Base-by-base conservation (phyloP, 345 rosid genomes). In the Eucalyptus leucophloia region DNA sequence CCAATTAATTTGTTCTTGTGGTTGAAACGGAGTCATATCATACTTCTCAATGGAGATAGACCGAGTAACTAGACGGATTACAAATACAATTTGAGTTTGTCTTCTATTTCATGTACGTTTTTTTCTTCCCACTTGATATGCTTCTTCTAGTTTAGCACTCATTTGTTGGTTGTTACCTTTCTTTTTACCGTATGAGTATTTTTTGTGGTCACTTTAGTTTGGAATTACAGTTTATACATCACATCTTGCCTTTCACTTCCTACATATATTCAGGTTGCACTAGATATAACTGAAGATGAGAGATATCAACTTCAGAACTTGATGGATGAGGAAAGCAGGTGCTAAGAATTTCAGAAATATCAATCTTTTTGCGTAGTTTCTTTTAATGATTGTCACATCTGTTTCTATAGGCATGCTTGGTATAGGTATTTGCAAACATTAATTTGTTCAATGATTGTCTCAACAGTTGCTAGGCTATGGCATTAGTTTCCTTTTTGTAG, bases 281-380 rank as follows among this genome's bases (percentile, higher is more conserved):
- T 97, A 92, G 99, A 96, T 91, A 83, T 98, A 89, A 92, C 93
- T 60, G 96, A 95, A 87, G 98, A 96, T 89, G 98, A 96, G 86
- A 95, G 91, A 90, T 90, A 90, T 88, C 91, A 91, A 67, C 92
- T 97, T 60, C 94, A 94, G 91, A 89, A 69, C 65, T 82, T 94
- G 77, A 92, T 95, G 56, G 95, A 92, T 81, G 94, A 93, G 80
- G 95, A 95, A 87, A 90, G 54, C 95, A 93, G 97, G 99, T 98
- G 65, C 65, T 50, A 86, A 86, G 88, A 86, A 51, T 60, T 86
- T 51, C 45, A 72, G 7, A 34, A 37, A 34, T 34, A 45, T 34
- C 44, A 72, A 72, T 72, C 82, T 34, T 34, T 69, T 72, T 37
- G 45, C 45, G 3, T 77, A 77, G 83, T 77, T 77, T 77, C 83